Conservation (phyloP, 352 stramenopile genomes). For the Phytophthora lateralis region DNA sequence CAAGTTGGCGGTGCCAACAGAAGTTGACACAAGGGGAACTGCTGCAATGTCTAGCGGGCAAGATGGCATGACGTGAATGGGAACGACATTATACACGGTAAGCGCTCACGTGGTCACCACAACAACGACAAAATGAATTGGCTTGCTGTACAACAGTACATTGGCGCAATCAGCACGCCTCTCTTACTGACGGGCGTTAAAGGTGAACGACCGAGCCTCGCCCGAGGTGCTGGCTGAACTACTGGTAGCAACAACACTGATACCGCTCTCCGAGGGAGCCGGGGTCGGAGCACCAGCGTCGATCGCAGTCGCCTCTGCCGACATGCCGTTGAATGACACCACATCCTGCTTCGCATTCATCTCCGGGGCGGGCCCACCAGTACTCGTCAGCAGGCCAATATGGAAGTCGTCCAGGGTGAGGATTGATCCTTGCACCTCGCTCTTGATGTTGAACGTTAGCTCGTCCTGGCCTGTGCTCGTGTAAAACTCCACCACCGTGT, state of each 20-base stretch:
- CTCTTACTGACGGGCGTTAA: conserved; percentile 1
- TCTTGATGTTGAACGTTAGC: conserved; percentile 33
- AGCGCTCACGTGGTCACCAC: too few species aligned
- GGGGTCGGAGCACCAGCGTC: conserved; percentile 7
- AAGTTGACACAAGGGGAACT: conserved; percentile 1
- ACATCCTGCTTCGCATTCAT: conserved; percentile 44
- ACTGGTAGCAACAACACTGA: neutral
- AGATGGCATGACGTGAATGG: neutral
- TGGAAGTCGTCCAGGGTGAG: conserved; percentile 41
- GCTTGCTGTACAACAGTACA: neutral
- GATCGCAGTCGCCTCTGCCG: conserved; percentile 27
- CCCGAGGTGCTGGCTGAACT: neutral
- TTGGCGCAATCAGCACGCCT: too few species aligned
- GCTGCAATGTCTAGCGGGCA: neutral
- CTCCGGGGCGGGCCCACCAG: conserved; percentile 9
- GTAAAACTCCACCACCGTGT: conserved; percentile 47
- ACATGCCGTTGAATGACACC: conserved; percentile 47
- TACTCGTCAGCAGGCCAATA: conserved; percentile 46
- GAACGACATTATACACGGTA: too few species aligned
- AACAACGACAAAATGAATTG: neutral
- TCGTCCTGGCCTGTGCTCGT: conserved; percentile 42
- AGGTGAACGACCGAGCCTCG: conserved; percentile 1
- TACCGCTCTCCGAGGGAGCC: neutral
- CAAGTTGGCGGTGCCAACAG: too few species aligned
- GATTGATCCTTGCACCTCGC: conserved; percentile 21